phyloP scores from a whole-genome alignment of 2,329 filamentous ascomycete species.

The Rhinocladiella mackenziei region DNA sequence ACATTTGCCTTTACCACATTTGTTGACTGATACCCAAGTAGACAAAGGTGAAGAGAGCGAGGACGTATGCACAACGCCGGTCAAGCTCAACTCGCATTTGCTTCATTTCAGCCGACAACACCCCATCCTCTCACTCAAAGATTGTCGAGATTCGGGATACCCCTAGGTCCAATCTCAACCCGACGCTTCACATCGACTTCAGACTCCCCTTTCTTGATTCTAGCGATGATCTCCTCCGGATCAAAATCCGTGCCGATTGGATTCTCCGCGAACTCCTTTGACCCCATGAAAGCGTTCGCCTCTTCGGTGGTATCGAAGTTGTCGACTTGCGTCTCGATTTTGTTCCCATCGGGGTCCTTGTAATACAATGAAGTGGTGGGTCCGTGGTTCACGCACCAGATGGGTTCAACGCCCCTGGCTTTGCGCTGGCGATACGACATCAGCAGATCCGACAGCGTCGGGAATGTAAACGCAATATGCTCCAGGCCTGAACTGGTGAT shows the following conservation, averaged over 20 bases:
- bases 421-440: slow-evolving; percentile 14
- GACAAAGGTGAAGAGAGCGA: too few species aligned
- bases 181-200: slow-evolving; percentile 8
- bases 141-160: background rate
- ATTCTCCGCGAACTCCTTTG: slow-evolving; percentile 5
- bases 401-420: slow-evolving; percentile 5
- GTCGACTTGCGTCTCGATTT: slow-evolving; percentile 47
- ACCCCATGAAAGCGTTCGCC: slow-evolving; percentile 2
- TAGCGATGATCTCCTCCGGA: slow-evolving; percentile 7
- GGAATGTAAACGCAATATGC: slow-evolving; percentile 15
- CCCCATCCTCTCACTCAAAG: too few species aligned
- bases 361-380: slow-evolving; percentile 48
- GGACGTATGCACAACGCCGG: too few species aligned
- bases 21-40: too few species aligned
- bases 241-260: slow-evolving; percentile 13
- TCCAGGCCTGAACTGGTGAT: slow-evolving; percentile 5
- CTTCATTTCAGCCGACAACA: too few species aligned
- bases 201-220: slow-evolving; percentile 6
- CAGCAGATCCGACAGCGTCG: slow-evolving; percentile 3
- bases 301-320: slow-evolving; percentile 33
- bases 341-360: slow-evolving; percentile 48
- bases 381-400: slow-evolving; percentile 48
- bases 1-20: too few species aligned
- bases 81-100: too few species aligned
- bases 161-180: slow-evolving; percentile 4